Evolutionary conservation across 495 filamentous ascomycete genomes (phyloP).

Genomic region (Hamigera avellanea): DNA sequence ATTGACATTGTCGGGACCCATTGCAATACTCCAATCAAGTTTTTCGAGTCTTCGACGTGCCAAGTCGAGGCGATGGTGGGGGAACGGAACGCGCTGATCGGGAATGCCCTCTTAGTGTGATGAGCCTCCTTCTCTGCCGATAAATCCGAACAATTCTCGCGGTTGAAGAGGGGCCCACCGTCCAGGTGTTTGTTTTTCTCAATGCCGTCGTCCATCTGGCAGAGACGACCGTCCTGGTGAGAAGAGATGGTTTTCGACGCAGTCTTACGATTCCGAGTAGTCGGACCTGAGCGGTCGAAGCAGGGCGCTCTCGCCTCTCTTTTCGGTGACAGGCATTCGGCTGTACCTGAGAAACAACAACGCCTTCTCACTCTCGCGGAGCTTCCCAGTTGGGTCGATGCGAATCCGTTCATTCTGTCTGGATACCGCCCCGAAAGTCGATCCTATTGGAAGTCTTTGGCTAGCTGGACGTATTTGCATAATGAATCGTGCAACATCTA

Average conservation of each 20-base stretch:
- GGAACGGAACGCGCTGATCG: too few relatives aligned
- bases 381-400: slow-evolving; percentile 18
- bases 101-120: too few relatives aligned
- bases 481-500: slow-evolving; percentile 27
- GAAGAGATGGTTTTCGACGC: slow-evolving; percentile 2
- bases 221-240: not conserved
- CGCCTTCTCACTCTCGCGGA: slow-evolving; percentile 3
- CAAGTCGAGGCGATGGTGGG: too few relatives aligned
- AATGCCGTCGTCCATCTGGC: too few relatives aligned
- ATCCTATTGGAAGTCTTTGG: slow-evolving; percentile 17
- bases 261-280: slow-evolving; percentile 1
- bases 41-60: too few relatives aligned
- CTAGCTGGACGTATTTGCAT: slow-evolving; percentile 20
- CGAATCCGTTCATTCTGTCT: slow-evolving; percentile 24
- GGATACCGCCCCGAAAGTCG: slow-evolving; percentile 24
- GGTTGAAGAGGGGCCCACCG: too few relatives aligned
- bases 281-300: not conserved
- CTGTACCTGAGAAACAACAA: not conserved
- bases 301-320: not conserved
- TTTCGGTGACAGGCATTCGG: too few relatives aligned
- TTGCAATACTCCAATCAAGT: too few relatives aligned
- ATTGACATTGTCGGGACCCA: too few relatives aligned
- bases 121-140: too few relatives aligned
- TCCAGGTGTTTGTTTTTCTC: too few relatives aligned
- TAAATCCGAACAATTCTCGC: too few relatives aligned